Base-by-base conservation (phyloP, 129 eudicot species). In the Logfia minima region DNA sequence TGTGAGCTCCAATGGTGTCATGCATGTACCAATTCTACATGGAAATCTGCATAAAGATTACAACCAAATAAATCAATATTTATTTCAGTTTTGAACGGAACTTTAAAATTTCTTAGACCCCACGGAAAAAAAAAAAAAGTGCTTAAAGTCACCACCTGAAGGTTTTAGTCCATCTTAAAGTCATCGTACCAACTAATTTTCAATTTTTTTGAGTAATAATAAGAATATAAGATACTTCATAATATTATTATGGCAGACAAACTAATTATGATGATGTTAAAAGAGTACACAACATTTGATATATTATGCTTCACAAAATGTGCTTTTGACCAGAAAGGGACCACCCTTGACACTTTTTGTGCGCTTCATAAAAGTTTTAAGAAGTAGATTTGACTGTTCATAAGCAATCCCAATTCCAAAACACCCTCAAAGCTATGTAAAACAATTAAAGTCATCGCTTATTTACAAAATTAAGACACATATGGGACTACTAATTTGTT, bases 1-100 rank as follows among this genome's bases (percentile, higher is more conserved):
- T 48, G 88, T 79, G 55, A 87, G 72, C 61, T 90, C 88, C 68
- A 90, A 28, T 11, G 96, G 96, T 31, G 92, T 79, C 72, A 32
- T 82, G 68, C 96, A 90, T 13, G 59, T 73, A 10, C 90, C 96
- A 34, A 79, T 79, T 78, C 89, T 72, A 85, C 96, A 87, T 79
- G 92, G 92, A 37, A 85, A 82, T 71, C 96, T 90, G 87, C 84
- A 83, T 67, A 59, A 59, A 74, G 3, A 13, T 55, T n/a, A 73
- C 53, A 29, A 55, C 23, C 22, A 70, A 59, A 39, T 8, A 68
- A 1, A 69, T 26, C 39, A 72, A 29, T 11, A 7, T 18, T 26
- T 23, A 37, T 23, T 58, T 48, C 23, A 63, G 16, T 55, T 17
- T 53, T 67, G 39, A 76, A 58, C 48, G 59, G 18, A 29, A 24